A percentile compares a stretch with the other conserved stretches of the same genome.
These are phyloP conservation scores for Ceratocystis alfenasii DNA, from an alignment of 2,329 filamentous ascomycete species.

Conservation along the genomic window DNA sequence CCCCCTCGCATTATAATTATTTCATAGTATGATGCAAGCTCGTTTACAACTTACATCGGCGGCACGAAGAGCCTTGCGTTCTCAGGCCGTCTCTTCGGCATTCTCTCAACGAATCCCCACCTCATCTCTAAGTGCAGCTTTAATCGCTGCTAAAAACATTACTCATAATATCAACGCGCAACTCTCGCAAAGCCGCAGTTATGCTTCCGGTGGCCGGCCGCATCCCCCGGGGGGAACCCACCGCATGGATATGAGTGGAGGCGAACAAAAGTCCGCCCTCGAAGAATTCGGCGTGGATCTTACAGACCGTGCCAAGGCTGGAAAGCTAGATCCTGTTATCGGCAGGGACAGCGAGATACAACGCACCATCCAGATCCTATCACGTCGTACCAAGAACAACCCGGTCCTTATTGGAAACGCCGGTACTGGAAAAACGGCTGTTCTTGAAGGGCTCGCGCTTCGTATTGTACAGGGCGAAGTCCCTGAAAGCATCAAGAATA, in stretches of 20 bases:
- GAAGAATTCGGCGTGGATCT: conserved; percentile 88
- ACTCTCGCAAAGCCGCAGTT: conserved; percentile 34
- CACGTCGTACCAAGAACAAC: conserved; percentile 87
- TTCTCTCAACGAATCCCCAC: not conserved
- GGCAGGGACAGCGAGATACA: conserved; percentile 86
- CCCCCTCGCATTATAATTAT: not conserved
- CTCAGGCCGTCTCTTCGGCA: not conserved
- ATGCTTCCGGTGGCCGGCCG: conserved; percentile 56
- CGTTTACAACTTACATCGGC: conserved; percentile 32
- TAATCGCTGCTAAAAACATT: conserved; percentile 31
- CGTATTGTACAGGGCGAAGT: conserved; percentile 87
- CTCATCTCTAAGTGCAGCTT: conserved; percentile 22
- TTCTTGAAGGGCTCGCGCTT: conserved; percentile 79
- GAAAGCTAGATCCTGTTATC: conserved; percentile 92
- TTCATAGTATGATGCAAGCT: conserved; percentile 31
- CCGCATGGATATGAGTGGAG: conserved; percentile 75
- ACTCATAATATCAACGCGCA: not conserved
- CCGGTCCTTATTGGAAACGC: conserved; percentile 86
- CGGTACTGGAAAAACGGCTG: conserved; percentile 87
- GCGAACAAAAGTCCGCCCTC: conserved; percentile 69
- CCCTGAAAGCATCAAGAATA: conserved; percentile 90
- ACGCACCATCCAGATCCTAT: conserved; percentile 85
- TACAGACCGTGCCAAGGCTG: conserved; percentile 69
- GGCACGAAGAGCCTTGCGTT: conserved; percentile 28
- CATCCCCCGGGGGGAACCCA: conserved; percentile 87